Conservation (phyloP, 23 red algal species). For the Gracilaria domingensis region DNA sequence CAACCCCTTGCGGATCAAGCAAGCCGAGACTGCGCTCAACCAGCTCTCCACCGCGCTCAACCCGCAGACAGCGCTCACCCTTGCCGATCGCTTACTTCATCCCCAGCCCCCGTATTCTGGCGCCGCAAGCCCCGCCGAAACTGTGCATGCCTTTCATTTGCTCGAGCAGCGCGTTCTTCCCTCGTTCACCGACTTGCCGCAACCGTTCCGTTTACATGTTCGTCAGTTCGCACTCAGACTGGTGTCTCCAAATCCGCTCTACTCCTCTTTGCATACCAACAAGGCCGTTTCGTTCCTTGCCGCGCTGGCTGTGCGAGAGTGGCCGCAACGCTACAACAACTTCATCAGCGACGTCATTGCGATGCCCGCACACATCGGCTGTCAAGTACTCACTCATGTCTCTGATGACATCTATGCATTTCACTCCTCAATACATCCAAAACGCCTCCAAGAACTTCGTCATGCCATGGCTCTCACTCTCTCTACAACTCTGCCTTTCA, state of each 20-base stretch:
- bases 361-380: conserved; percentile 28
- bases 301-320: conserved; percentile 58
- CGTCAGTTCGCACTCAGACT: conserved; percentile 11
- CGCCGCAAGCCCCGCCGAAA: neutral
- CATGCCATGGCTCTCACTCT: conserved; percentile 66
- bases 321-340: conserved; percentile 49
- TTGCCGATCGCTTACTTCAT: conserved; percentile 32
- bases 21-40: conserved; percentile 25
- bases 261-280: conserved; percentile 38
- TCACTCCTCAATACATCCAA: conserved; percentile 23
- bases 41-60: conserved; percentile 11
- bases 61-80: neutral
- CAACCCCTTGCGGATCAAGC: conserved; percentile 15
- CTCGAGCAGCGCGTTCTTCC: conserved; percentile 31
- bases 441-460: conserved; percentile 51
- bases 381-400: conserved; percentile 30
- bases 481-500: conserved; percentile 28
- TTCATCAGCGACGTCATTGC: conserved; percentile 50
- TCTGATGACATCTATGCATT: conserved; percentile 65
- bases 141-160: conserved; percentile 30
- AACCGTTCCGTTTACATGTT: conserved; percentile 21
- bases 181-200: conserved; percentile 4
- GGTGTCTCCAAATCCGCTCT: conserved; percentile 17
- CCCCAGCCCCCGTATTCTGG: neutral
- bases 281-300: conserved; percentile 45